phyloP scores from a whole-genome alignment of 352 stramenopile genomes.

The Aphanomyces stellatus region DNA sequence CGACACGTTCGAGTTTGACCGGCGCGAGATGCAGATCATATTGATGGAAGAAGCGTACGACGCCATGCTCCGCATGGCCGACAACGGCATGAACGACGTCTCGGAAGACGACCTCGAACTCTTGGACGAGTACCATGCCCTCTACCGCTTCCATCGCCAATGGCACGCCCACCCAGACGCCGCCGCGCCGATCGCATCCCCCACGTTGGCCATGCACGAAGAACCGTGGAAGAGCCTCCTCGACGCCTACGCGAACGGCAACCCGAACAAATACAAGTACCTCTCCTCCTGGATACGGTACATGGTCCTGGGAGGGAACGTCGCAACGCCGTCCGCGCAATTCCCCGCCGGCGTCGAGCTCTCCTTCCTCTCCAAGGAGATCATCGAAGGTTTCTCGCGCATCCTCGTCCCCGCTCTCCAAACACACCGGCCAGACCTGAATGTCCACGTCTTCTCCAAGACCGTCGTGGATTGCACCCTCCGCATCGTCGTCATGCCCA shows the following conservation, averaged over 20 bases:
- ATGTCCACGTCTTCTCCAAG: constrained; percentile 17
- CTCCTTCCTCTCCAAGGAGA: constrained; percentile 14
- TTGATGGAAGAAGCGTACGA: constrained; percentile 19
- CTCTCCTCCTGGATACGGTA: constrained; percentile 19
- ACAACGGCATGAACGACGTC: constrained; percentile 5
- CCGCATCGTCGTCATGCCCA: constrained; percentile 20
- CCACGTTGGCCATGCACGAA: not conserved
- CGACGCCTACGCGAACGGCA: constrained; percentile 17
- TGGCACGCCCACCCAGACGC: constrained; percentile 14
- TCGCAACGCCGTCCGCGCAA: constrained; percentile 5
- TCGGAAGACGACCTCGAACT: constrained; percentile 18
- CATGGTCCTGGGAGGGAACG: constrained; percentile 10
- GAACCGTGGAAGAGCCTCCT: constrained; percentile 16
- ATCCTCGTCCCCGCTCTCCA: constrained; percentile 10
- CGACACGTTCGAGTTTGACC: constrained; percentile 17
- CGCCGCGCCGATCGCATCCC: not conserved
- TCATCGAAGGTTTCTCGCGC: constrained; percentile 16
- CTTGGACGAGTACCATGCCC: constrained; percentile 1
- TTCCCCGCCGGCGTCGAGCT: constrained; percentile 19
- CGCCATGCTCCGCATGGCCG: constrained; percentile 10
- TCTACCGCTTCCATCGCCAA: constrained; percentile 12
- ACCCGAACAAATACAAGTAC: constrained; percentile 20
- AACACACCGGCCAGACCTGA: constrained; percentile 6
- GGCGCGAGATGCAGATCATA: constrained; percentile 20
- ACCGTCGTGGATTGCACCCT: constrained; percentile 16